Percentiles rank a stretch among this genome's conserved stretches.
phyloP scores from a whole-genome alignment of 2,329 filamentous ascomycete species.

The Hymenotorrendiella dingleyae region DNA sequence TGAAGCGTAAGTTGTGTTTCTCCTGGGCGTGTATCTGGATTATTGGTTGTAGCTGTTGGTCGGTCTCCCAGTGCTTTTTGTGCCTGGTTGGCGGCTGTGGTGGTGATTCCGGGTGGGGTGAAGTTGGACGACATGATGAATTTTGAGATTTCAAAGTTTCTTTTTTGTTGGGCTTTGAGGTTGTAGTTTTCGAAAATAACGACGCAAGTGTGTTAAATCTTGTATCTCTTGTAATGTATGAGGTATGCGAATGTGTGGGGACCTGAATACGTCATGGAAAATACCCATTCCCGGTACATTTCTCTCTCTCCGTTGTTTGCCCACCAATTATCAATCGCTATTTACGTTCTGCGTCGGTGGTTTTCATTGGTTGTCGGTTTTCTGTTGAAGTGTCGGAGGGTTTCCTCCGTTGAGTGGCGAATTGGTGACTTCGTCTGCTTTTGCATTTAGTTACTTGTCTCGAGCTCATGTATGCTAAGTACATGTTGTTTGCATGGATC shows the following conservation, averaged over 20 bases:
- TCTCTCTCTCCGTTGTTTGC: too few relatives aligned
- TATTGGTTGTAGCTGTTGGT: slow-evolving; percentile 11
- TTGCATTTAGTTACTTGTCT: too few relatives aligned
- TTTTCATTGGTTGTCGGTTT: too few relatives aligned
- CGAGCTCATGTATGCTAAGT: too few relatives aligned
- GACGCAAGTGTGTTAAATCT: neutral
- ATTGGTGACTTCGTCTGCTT: too few relatives aligned
- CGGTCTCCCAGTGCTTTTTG: slow-evolving; percentile 14
- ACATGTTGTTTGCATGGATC: too few relatives aligned
- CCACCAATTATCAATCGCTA: too few relatives aligned
- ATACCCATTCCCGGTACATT: too few relatives aligned
- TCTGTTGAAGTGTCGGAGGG: too few relatives aligned
- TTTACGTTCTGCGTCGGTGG: too few relatives aligned
- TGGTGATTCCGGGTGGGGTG: slow-evolving; percentile 14
- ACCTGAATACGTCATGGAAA: slow-evolving; percentile 1
- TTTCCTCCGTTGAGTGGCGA: too few relatives aligned
- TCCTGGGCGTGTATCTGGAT: slow-evolving; percentile 3
- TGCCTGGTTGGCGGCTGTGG: slow-evolving; percentile 13
- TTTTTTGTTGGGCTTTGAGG: neutral
- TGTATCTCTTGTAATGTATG: neutral
- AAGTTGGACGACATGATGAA: slow-evolving; percentile 5
- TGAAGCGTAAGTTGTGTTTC: slow-evolving; percentile 13
- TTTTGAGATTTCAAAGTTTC: neutral
- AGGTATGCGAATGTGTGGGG: neutral
- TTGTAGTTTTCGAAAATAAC: neutral